A percentile compares a stretch with the other conserved stretches of the same genome.
Evolutionary conservation across 441 rosid genomes (phyloP).

Genomic region (Capsella rubella): DNA sequence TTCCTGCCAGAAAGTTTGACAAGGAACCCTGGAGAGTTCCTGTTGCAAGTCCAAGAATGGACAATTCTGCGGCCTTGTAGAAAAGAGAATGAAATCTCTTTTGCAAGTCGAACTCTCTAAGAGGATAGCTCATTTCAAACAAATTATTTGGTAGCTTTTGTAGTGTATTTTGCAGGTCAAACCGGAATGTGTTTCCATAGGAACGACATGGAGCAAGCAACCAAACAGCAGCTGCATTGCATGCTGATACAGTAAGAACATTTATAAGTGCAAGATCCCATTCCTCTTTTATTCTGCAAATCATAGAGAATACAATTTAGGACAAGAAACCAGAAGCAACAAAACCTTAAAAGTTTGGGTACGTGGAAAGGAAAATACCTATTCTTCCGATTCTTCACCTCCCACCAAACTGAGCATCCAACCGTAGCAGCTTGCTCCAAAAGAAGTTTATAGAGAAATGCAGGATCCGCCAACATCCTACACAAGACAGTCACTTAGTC

Average conservation of each 20-base stretch:
- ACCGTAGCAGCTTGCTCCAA: slow-evolving; percentile 91
- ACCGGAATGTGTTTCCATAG: slow-evolving; percentile 88
- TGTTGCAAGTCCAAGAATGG: slow-evolving; percentile 75
- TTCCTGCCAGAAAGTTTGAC: slow-evolving; percentile 70
- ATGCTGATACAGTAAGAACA: slow-evolving; percentile 83
- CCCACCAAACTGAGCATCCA: slow-evolving; percentile 94
- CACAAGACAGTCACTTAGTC: slow-evolving; percentile 36
- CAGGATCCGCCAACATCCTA: slow-evolving; percentile 99
- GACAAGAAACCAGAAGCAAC: slow-evolving; percentile 34
- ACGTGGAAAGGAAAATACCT: slow-evolving; percentile 55
- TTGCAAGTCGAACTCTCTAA: slow-evolving; percentile 87
- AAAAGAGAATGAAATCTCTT: slow-evolving; percentile 87
- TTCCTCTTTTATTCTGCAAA: slow-evolving; percentile 80
- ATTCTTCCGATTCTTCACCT: slow-evolving; percentile 83
- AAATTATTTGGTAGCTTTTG: slow-evolving; percentile 97
- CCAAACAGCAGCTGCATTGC: slow-evolving; percentile 93
- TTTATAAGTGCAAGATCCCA: slow-evolving; percentile 97
- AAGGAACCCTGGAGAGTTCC: slow-evolving; percentile 90
- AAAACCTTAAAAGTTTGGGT: slow-evolving; percentile 4
- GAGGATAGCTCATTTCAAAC: slow-evolving; percentile 90
- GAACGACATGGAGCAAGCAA: slow-evolving; percentile 95
- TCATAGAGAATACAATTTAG: slow-evolving; percentile 34
- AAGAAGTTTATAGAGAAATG: slow-evolving; percentile 83
- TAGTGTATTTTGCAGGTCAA: slow-evolving; percentile 91
- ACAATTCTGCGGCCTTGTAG: slow-evolving; percentile 88